These are phyloP conservation scores for Rhynchosporium graminicola DNA, from an alignment of 2,329 filamentous ascomycete genomes.

Conservation along the genomic window DNA sequence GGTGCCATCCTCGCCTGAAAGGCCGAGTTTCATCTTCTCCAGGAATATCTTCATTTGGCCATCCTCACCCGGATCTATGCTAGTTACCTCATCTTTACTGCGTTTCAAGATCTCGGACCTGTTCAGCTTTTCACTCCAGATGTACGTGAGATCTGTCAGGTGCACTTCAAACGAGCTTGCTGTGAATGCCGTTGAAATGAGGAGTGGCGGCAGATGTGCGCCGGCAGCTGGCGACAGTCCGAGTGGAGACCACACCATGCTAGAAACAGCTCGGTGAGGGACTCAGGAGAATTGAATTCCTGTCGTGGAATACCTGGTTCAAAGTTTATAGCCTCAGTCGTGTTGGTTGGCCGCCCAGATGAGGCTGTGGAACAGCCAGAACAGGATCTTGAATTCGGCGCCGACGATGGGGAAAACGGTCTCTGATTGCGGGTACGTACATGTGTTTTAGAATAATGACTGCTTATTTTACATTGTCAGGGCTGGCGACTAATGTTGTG, in stretches of 20 bases:
- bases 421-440: conserved; percentile 15
- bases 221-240: conserved; percentile 24
- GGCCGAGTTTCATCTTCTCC: conserved; percentile 57
- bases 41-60: conserved; percentile 70
- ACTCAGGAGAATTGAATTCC: background rate
- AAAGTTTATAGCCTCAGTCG: background rate
- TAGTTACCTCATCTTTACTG: conserved; percentile 63
- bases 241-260: conserved; percentile 36
- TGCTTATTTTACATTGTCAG: background rate
- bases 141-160: conserved; percentile 69
- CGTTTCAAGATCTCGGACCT: conserved; percentile 62
- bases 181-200: conserved; percentile 61
- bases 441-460: conserved; percentile 20
- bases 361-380: conserved; percentile 26
- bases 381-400: conserved; percentile 1
- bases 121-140: conserved; percentile 71
- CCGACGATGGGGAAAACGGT: conserved; percentile 14
- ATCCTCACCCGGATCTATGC: conserved; percentile 67
- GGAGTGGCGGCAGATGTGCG: conserved; percentile 56
- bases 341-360: conserved; percentile 10
- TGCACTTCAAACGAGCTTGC: conserved; percentile 61
- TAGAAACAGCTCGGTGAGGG: conserved; percentile 13
- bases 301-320: conserved; percentile 10
- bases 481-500: conserved; percentile 14
- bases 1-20: conserved; percentile 47